Evolutionary conservation across 176 grass and related monocot species (phyloP).

Genomic region (Zoysia japonica): DNA sequence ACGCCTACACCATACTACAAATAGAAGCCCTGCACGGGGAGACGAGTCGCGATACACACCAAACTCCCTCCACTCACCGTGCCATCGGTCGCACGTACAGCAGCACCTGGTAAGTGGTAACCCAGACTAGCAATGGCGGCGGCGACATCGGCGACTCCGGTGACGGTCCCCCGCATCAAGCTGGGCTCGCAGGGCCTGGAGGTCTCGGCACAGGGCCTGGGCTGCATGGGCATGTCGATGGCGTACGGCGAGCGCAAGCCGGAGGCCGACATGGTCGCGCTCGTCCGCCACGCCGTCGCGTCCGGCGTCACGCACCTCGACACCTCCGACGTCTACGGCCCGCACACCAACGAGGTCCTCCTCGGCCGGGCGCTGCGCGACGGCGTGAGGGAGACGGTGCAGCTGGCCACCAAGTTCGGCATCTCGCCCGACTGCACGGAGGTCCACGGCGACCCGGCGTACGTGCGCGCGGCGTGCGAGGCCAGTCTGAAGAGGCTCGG

Average conservation of each 20-base stretch:
- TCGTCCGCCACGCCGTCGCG: constrained; percentile 43
- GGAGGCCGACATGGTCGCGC: constrained; percentile 32
- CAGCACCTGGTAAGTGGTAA: too few relatives aligned
- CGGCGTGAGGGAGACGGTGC: constrained; percentile 35
- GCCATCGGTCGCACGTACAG: too few relatives aligned
- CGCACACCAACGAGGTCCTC: constrained; percentile 47
- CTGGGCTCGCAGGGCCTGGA: constrained; percentile 76
- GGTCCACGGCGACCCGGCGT: constrained; percentile 46
- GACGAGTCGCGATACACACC: too few relatives aligned
- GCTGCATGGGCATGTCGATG: constrained; percentile 63
- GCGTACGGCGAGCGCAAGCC: constrained; percentile 36
- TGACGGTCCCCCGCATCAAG: constrained; percentile 53
- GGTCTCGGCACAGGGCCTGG: constrained; percentile 73
- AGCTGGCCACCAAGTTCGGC: constrained; percentile 58
- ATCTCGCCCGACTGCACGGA: background rate
- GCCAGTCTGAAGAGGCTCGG: constrained; percentile 46
- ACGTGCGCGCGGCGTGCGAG: constrained; percentile 48
- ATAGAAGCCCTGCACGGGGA: too few relatives aligned
- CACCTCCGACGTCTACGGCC: constrained; percentile 48
- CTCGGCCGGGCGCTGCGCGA: constrained; percentile 42
- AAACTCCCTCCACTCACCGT: too few relatives aligned
- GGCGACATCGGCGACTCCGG: background rate
- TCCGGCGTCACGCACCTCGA: constrained; percentile 56
- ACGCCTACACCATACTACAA: too few relatives aligned
- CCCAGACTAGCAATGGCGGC: too few relatives aligned